Evolutionary conservation across 495 filamentous ascomycete species (phyloP).

Genomic region (Bryoglossum gracile): DNA sequence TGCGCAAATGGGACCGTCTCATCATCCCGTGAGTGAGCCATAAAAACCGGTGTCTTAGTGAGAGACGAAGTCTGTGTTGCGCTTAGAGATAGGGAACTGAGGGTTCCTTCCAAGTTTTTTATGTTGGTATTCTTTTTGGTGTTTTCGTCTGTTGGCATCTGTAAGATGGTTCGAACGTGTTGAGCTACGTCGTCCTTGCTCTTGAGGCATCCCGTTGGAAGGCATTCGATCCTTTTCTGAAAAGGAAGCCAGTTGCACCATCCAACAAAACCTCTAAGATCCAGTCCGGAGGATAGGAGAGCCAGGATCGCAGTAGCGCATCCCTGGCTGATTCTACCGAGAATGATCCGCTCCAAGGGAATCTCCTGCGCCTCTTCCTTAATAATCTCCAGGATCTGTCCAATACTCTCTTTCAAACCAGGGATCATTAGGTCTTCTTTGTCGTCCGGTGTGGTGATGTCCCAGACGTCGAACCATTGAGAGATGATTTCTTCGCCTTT

Average conservation of each 20-base stretch:
- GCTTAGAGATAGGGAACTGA: background rate
- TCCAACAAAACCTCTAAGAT: constrained; percentile 42
- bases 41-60: constrained; percentile 39
- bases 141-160: constrained; percentile 1
- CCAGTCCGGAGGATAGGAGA: constrained; percentile 29
- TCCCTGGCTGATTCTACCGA: constrained; percentile 49
- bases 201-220: too few species aligned
- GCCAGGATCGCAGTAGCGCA: constrained; percentile 41
- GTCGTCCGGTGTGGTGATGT: constrained; percentile 16
- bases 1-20: constrained; percentile 38
- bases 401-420: constrained; percentile 35
- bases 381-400: constrained; percentile 32
- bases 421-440: constrained; percentile 34
- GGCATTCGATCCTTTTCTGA: constrained; percentile 19
- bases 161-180: background rate
- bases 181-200: constrained; percentile 8
- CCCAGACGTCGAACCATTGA: constrained; percentile 48
- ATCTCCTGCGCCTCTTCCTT: constrained; percentile 29
- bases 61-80: background rate
- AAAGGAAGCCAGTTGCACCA: constrained; percentile 53
- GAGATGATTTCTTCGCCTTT: constrained; percentile 32
- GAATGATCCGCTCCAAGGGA: constrained; percentile 31
- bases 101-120: background rate
- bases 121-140: constrained; percentile 1
- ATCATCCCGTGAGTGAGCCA: constrained; percentile 48